A percentile compares a stretch with the other conserved stretches of the same genome.
These are phyloP conservation scores for Chlorophyllum brunneum DNA, from an alignment of 768 basidiomycete species.

Conservation along the genomic window DNA sequence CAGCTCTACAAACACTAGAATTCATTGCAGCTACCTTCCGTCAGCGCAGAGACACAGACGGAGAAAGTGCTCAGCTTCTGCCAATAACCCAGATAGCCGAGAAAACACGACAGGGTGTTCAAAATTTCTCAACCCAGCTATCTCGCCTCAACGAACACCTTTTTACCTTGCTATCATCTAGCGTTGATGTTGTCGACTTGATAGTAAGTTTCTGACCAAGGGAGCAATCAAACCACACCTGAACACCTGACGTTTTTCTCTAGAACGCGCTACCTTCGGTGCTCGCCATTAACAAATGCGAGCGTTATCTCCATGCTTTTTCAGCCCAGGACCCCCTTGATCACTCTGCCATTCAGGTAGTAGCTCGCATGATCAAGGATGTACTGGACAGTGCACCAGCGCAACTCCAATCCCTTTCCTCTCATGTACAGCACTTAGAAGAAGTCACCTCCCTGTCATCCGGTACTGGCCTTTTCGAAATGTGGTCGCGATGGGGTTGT, in stretches of 20 bases:
- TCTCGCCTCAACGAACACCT: conserved; percentile 3
- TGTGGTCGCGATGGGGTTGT: conserved; percentile 58
- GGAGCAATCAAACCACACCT: neutral
- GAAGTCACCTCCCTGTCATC: conserved; percentile 52
- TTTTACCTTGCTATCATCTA: neutral
- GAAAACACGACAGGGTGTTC: neutral
- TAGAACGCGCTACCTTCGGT: conserved; percentile 25
- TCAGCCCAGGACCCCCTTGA: conserved; percentile 36
- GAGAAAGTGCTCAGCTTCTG: neutral
- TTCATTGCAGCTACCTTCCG: conserved; percentile 38
- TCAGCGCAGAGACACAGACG: conserved; percentile 24
- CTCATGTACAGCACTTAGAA: conserved; percentile 36
- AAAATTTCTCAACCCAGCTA: neutral
- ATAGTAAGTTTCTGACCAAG: neutral
- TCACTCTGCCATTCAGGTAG: conserved; percentile 18
- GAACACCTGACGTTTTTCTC: neutral
- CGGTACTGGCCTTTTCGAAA: conserved; percentile 68
- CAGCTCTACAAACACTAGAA: conserved; percentile 36
- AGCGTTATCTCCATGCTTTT: conserved; percentile 43
- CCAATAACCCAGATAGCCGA: neutral
- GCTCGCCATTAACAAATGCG: conserved; percentile 40
- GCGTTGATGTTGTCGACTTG: neutral
- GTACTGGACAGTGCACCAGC: conserved; percentile 32
- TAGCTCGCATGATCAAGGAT: conserved; percentile 20
- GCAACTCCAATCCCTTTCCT: conserved; percentile 28